Base-by-base conservation (phyloP, 176 grass and related monocot species). In the Tuctoria greenei region DNA sequence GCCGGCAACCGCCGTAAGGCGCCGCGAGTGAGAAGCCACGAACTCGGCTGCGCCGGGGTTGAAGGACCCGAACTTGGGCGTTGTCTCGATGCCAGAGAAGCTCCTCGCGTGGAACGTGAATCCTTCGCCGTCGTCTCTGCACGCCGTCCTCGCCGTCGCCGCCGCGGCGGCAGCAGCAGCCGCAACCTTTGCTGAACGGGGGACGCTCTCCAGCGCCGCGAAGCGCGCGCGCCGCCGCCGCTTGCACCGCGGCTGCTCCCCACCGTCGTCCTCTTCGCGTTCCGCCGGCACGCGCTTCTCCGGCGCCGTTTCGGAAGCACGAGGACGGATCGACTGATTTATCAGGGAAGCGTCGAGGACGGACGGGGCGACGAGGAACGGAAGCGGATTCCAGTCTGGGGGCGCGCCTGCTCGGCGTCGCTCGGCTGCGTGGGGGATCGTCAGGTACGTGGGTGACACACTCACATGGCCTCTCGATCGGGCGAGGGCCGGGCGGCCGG, bases 31-130 rank as follows among this genome's bases (percentile, higher is more conserved):
- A 46, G 77, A 76, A 23, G 79, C 72, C n/a, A 77, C 72, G 66
- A 86, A 43, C 26, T 75, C 72, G 8, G 73, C 65, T 45, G 66
- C 50, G 10, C 27, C 65, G 27, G 78, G 84, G 72, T 82, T 65
- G 78, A 86, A 86, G 31, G 84, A 86, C 47, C 79, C 72, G 66
- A 86, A 86, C 67, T 71, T 86, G 78, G 84, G 84, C 78, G 78
- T 82, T 11, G 84, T 86, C 79, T 86, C 65, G 66, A 70, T 28
- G 47, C 78, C 74, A 58, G 72, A 65, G 72, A 71, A 82, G 78
- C 72, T 64, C 66, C 65, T 66, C 59, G 78, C 66, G 46, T 82
- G 79, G 79, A 86, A 86, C 58, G 84, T 65, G 84, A 86, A 86
- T 17, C 42, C 73, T 5, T 21, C 71, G 0, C 18, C 80, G 50